Conservation (phyloP, 805 yeast species). For the Wickerhamiella domercqiae region DNA sequence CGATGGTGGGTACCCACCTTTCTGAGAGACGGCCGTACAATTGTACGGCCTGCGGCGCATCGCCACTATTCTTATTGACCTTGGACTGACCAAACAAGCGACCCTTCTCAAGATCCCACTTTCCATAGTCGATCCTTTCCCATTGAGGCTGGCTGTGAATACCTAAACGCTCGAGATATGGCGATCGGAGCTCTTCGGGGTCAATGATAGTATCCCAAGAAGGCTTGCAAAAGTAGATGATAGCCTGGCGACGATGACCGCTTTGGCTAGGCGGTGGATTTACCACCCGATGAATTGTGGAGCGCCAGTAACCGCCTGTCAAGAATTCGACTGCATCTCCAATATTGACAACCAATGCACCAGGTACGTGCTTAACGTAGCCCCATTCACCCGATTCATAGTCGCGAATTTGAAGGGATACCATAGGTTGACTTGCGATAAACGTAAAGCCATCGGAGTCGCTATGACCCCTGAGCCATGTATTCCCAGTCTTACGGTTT, state of each 20-base stretch:
- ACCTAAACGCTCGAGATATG: slow-evolving; percentile 26
- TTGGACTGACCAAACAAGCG: slow-evolving; percentile 30
- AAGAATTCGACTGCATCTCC: slow-evolving; percentile 31
- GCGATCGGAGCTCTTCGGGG: slow-evolving; percentile 29
- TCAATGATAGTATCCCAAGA: slow-evolving; percentile 26
- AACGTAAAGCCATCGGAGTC: slow-evolving; percentile 31
- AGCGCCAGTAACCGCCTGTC: slow-evolving; percentile 33
- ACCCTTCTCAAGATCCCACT: slow-evolving; percentile 36
- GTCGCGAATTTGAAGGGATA: slow-evolving; percentile 28
- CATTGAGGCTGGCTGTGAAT: slow-evolving; percentile 22
- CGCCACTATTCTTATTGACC: slow-evolving; percentile 25
- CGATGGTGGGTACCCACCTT: slow-evolving; percentile 28
- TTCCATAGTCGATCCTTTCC: slow-evolving; percentile 27
- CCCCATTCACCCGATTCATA: slow-evolving; percentile 25
- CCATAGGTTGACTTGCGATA: slow-evolving; percentile 29
- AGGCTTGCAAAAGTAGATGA: slow-evolving; percentile 33
- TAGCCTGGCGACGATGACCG: slow-evolving; percentile 25
- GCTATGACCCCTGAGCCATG: slow-evolving; percentile 35
- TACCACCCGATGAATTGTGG: slow-evolving; percentile 34
- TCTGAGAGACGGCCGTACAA: slow-evolving; percentile 30
- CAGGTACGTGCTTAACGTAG: slow-evolving; percentile 26
- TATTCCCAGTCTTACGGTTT: slow-evolving; percentile 24
- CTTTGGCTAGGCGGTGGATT: slow-evolving; percentile 32
- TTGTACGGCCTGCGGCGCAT: slow-evolving; percentile 27
- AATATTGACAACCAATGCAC: slow-evolving; percentile 28